Evolutionary conservation across 805 yeast genomes (phyloP).

Genomic region (Martiniozyma abietophila): DNA sequence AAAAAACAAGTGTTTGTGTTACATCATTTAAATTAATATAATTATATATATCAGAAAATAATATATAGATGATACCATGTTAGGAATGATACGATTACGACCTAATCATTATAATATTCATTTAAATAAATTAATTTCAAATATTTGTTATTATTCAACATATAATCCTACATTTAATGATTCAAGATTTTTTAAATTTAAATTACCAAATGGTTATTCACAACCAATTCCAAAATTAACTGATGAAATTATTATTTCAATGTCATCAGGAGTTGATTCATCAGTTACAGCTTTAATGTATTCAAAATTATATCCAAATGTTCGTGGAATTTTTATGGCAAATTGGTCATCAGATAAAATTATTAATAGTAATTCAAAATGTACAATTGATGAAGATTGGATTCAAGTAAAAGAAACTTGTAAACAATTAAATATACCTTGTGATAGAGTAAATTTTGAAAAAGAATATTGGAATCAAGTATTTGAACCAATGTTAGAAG

Average conservation of each 20-base stretch:
- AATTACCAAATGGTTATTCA: slow-evolving; percentile 10
- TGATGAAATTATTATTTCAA: slow-evolving; percentile 72
- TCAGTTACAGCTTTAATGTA: slow-evolving; percentile 65
- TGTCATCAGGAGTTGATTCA: slow-evolving; percentile 97
- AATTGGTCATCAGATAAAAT: slow-evolving; percentile 55
- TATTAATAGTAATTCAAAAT: slow-evolving; percentile 29
- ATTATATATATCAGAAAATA: too few species aligned
- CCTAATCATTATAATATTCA: too few species aligned
- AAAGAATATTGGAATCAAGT: slow-evolving; percentile 89
- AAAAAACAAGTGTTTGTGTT: too few species aligned
- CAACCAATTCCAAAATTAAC: slow-evolving; percentile 38
- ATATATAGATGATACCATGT: too few species aligned
- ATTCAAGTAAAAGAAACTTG: slow-evolving; percentile 66
- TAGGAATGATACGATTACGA: too few species aligned
- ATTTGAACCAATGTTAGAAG: slow-evolving; percentile 81
- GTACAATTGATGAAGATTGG: slow-evolving; percentile 80
- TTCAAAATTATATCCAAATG: slow-evolving; percentile 46
- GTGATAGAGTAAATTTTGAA: slow-evolving; percentile 76
- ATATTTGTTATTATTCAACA: too few species aligned
- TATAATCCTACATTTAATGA: too few species aligned
- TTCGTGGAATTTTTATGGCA: slow-evolving; percentile 83
- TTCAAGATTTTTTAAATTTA: too few species aligned
- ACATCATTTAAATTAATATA: too few species aligned
- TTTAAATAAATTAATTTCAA: too few species aligned
- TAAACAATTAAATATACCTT: slow-evolving; percentile 49